Evolutionary conservation across 2,329 filamentous ascomycete species (phyloP), one percentile per base, ranked within the genome.

Genomic region (Blumeriella jaapii): DNA sequence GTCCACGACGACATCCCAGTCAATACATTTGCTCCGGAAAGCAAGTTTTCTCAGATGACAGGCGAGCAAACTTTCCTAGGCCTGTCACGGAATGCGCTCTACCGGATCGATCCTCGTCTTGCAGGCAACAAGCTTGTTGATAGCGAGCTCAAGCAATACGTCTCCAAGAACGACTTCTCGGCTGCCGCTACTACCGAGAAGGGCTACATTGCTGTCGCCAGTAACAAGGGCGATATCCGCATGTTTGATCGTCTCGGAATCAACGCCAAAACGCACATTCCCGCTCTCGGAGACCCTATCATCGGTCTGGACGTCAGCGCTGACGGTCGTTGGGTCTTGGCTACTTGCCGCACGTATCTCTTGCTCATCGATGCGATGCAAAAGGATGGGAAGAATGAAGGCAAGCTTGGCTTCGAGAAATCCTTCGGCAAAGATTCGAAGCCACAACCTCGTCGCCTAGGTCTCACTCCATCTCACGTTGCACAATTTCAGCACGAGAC

Each of bases 401-500:
- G 91, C 55, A 94, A 94, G 61, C 78, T 98, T n/a, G 91, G 91
- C 2, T 98, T 98, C 55, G 87, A 98, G 61, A 87, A 82, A 57
- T 68, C 84, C 0, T 98, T 98, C 53, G 78, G 82, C 3, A 93
- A 93, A 47, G 87, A 95, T 56, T 72, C 78, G 13, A 98, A 98
- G 60, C 91, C 91, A 2, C 85, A 93, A 52, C 91, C 91, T 22
- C 81, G 85, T 36, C 85, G 91, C 48, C 74, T 98, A 8, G 85
- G 80, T 9, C 70, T 98, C 23, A 87, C 82, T 5, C 91, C 91
- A 0, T 78, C 83, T 41, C 91, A 98, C 57, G 85, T 96, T 17
- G 91, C 91, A 0, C 91, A 98, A 56, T 95, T 98, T 66, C 84
- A 93, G 56, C 84, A 96, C 59, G 91, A 98, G 61, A 98, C 91